Conservation (phyloP, 768 basidiomycete genomes). For the Chalciporus pseudorubinellus region DNA sequence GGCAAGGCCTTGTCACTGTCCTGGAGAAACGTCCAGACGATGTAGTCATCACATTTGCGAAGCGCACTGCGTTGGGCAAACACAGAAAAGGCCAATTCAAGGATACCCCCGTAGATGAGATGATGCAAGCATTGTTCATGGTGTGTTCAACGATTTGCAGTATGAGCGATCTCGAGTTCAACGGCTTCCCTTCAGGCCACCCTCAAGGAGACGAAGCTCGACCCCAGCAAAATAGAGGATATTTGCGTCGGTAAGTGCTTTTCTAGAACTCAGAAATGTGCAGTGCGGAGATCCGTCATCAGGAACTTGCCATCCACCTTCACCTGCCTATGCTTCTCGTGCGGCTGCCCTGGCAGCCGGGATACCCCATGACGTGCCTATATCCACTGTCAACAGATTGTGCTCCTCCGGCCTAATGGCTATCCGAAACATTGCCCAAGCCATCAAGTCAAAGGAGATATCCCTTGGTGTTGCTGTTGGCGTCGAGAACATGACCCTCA, state of each 20-base stretch:
- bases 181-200: constrained; percentile 49
- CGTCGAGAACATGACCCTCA: constrained; percentile 79
- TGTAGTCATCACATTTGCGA: constrained; percentile 87
- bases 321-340: constrained; percentile 77
- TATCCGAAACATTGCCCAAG: constrained; percentile 85
- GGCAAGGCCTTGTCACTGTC: constrained; percentile 46
- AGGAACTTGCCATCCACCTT: constrained; percentile 85
- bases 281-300: constrained; percentile 1
- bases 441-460: constrained; percentile 79
- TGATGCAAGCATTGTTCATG: constrained; percentile 80
- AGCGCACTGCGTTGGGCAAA: constrained; percentile 84
- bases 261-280: not conserved
- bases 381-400: constrained; percentile 88
- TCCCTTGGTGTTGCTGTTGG: constrained; percentile 85
- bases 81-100: constrained; percentile 93
- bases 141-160: constrained; percentile 34
- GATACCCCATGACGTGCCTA: constrained; percentile 81
- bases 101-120: constrained; percentile 82
- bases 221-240: constrained; percentile 73
- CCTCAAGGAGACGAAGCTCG: constrained; percentile 60
- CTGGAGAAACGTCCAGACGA: constrained; percentile 76
- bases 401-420: constrained; percentile 95
- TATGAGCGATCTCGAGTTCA: not conserved
- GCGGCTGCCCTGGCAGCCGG: constrained; percentile 88
- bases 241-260: constrained; percentile 70